phyloP scores from a whole-genome alignment of 1,139 yeast genomes.

The Saccharomycopsis hybrid region DNA sequence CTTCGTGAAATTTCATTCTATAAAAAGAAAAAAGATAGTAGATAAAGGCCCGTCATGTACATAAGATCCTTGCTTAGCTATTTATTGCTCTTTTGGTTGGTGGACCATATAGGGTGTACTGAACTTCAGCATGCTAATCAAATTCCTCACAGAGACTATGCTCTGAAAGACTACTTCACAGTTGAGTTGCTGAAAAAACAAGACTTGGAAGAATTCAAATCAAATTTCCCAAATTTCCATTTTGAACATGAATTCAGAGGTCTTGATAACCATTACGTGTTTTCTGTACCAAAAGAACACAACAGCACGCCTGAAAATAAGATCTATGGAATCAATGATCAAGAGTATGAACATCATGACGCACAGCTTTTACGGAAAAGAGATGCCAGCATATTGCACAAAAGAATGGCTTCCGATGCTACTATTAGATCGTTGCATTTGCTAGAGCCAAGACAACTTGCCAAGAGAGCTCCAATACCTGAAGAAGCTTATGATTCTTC shows the following conservation, averaged over 20 bases:
- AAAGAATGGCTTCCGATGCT: conserved; percentile 25
- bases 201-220: conserved; percentile 26
- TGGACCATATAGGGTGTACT: neutral
- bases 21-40: too few relatives aligned
- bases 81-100: neutral
- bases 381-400: conserved; percentile 17
- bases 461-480: conserved; percentile 41
- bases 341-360: conserved; percentile 27
- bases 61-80: neutral
- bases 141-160: conserved; percentile 17
- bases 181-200: conserved; percentile 10
- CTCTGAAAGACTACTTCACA: conserved; percentile 17
- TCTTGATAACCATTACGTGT: conserved; percentile 53
- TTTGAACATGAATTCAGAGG: conserved; percentile 59
- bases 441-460: conserved; percentile 42
- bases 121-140: conserved; percentile 3
- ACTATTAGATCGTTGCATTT: conserved; percentile 43
- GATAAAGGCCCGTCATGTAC: neutral
- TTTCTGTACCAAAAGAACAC: conserved; percentile 42
- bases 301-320: conserved; percentile 8
- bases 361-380: conserved; percentile 30
- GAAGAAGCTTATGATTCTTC: conserved; percentile 39
- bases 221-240: conserved; percentile 35
- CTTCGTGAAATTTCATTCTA: too few relatives aligned
- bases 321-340: conserved; percentile 21